Evolutionary conservation across 1,284 basidiomycete species (phyloP).

Genomic region (Apiotrichum sp.): DNA sequence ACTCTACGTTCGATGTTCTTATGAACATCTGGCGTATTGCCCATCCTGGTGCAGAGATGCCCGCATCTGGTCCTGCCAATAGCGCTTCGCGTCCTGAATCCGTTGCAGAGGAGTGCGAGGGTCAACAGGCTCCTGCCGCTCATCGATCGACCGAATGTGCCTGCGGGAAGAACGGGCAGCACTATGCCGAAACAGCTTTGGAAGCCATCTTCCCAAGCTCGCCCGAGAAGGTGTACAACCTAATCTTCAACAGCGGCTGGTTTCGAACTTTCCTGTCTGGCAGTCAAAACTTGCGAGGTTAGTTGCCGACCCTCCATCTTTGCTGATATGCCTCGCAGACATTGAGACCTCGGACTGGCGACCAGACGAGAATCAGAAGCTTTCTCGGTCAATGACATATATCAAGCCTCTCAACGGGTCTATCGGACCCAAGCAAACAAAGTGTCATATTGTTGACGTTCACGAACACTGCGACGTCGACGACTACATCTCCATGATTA

Average conservation of each 20-base stretch:
- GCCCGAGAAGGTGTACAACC: slow-evolving; percentile 89
- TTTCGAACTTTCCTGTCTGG: slow-evolving; percentile 86
- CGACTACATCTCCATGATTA: slow-evolving; percentile 72
- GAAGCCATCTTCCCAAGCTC: slow-evolving; percentile 77
- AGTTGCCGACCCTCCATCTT: slow-evolving; percentile 29
- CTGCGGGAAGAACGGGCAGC: slow-evolving; percentile 66
- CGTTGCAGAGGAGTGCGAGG: slow-evolving; percentile 13
- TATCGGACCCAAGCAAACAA: slow-evolving; percentile 90
- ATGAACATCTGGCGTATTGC: slow-evolving; percentile 92
- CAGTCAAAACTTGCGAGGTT: slow-evolving; percentile 83
- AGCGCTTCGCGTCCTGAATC: slow-evolving; percentile 28
- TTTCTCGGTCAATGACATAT: slow-evolving; percentile 84
- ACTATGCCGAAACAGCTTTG: slow-evolving; percentile 68
- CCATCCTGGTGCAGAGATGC: slow-evolving; percentile 61
- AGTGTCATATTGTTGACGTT: slow-evolving; percentile 88
- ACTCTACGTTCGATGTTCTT: slow-evolving; percentile 93
- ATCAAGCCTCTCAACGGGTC: slow-evolving; percentile 86
- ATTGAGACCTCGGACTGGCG: slow-evolving; percentile 89
- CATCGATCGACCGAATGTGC: slow-evolving; percentile 59
- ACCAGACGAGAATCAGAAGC: slow-evolving; percentile 62
- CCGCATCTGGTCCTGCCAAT: slow-evolving; percentile 3
- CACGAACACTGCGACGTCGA: slow-evolving; percentile 75
- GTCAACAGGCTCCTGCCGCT: slow-evolving; percentile 6
- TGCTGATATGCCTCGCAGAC: slow-evolving; percentile 67
- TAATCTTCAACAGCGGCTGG: slow-evolving; percentile 94